Evolutionary conservation across 441 rosid species (phyloP).

Genomic region (Erodium trifolium): DNA sequence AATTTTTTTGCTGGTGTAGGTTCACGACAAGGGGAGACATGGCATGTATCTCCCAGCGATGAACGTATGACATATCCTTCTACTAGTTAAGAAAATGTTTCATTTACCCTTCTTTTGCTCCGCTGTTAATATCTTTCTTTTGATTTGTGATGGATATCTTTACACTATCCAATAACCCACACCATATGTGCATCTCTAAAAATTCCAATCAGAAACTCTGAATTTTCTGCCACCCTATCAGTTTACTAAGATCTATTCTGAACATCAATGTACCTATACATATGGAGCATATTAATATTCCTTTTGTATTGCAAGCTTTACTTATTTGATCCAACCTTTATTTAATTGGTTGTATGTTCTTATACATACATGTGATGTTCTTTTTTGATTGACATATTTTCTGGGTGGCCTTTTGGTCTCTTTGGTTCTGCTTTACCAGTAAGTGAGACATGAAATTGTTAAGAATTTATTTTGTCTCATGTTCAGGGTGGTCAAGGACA

Average conservation of each 20-base stretch:
- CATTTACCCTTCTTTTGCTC: not conserved
- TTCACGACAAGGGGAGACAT: conserved; percentile 96
- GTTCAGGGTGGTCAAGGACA: conserved; percentile 92
- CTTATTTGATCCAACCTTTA: too few relatives aligned
- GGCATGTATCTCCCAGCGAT: conserved; percentile 82
- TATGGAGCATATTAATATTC: too few relatives aligned
- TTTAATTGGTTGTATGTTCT: not conserved
- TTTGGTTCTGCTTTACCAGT: not conserved
- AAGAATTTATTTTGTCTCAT: conserved; percentile 15
- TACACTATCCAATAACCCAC: not conserved
- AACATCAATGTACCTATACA: not conserved
- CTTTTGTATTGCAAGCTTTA: too few relatives aligned
- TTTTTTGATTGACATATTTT: not conserved
- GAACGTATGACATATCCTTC: conserved; percentile 46
- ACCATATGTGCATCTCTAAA: too few relatives aligned
- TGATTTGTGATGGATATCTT: not conserved
- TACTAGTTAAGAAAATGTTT: not conserved
- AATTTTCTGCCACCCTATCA: too few relatives aligned
- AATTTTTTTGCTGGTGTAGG: conserved; percentile 92
- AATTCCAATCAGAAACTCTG: too few relatives aligned
- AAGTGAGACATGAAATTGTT: not conserved
- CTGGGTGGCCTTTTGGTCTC: too few relatives aligned
- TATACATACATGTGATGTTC: not conserved
- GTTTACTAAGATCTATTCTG: not conserved
- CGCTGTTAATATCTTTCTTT: too few relatives aligned